Evolutionary conservation across 2,329 filamentous ascomycete species (phyloP).

Genomic region (Immersiporthe knoxdaviesiana): DNA sequence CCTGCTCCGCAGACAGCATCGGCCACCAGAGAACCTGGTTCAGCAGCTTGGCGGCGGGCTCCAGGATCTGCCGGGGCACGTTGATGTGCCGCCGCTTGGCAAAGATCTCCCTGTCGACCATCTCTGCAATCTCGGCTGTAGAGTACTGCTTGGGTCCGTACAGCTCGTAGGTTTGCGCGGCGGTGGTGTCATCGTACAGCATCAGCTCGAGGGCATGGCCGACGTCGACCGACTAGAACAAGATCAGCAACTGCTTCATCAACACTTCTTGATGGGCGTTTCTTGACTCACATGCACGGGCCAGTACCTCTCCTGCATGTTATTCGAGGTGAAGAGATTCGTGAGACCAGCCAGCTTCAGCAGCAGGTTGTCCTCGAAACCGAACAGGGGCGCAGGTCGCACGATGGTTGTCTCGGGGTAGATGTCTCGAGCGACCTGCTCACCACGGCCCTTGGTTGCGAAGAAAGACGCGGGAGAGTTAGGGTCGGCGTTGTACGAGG

Average conservation of each 20-base stretch:
- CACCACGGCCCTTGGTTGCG: constrained; percentile 83
- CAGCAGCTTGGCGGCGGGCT: constrained; percentile 72
- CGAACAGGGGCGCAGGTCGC: constrained; percentile 89
- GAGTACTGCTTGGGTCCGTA: constrained; percentile 94
- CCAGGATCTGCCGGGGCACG: constrained; percentile 78
- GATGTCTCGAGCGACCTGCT: constrained; percentile 81
- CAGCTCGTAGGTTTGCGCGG: constrained; percentile 89
- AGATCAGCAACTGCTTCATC: too few relatives aligned
- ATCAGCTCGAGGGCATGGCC: constrained; percentile 87
- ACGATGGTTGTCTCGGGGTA: constrained; percentile 98
- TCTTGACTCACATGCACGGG: constrained; percentile 76
- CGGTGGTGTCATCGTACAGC: constrained; percentile 87
- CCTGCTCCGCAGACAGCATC: constrained; percentile 77
- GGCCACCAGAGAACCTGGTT: constrained; percentile 92
- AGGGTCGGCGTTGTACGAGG: constrained; percentile 85
- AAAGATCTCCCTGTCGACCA: constrained; percentile 91
- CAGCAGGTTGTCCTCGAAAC: constrained; percentile 90
- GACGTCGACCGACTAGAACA: constrained; percentile 75
- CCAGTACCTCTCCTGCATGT: constrained; percentile 88
- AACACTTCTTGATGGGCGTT: neutral
- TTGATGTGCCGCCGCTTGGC: constrained; percentile 91
- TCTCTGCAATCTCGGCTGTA: constrained; percentile 79
- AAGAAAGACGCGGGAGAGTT: constrained; percentile 88
- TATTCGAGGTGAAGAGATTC: constrained; percentile 87
- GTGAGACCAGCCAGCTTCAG: constrained; percentile 79